A percentile compares a stretch with the other conserved stretches of the same genome.
Conservation (phyloP, 179 eudicot genomes). For the Camellia oleifera region DNA sequence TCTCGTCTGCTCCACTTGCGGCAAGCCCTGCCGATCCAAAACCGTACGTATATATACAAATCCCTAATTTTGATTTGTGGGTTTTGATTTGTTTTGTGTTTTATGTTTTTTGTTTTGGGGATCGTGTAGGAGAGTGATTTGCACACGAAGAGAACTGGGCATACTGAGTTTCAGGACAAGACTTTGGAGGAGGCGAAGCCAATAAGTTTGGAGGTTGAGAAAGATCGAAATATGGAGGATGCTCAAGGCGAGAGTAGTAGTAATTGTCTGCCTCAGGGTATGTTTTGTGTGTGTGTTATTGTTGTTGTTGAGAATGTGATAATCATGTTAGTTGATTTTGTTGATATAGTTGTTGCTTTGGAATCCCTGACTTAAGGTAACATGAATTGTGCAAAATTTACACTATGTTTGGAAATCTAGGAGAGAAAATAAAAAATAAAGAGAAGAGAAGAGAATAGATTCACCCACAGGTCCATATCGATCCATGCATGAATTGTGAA, state of each 20-base stretch:
- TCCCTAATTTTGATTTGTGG: not conserved
- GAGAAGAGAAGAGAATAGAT: no score
- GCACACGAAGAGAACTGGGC: constrained; percentile 97
- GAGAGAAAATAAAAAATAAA: no score
- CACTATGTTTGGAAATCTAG: no score
- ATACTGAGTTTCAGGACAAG: constrained; percentile 74
- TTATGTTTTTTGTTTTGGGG: not conserved
- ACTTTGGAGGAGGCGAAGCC: constrained; percentile 75
- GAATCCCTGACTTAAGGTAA: no score
- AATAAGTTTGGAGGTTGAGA: constrained; percentile 62
- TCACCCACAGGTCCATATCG: no score
- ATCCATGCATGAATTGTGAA: no score
- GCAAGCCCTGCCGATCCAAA: constrained; percentile 98
- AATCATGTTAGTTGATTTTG: not conserved
- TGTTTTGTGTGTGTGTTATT: not conserved
- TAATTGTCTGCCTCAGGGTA: constrained; percentile 33
- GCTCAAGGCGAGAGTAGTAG: constrained; percentile 40
- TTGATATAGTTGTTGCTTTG: no score
- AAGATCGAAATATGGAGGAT: constrained; percentile 46
- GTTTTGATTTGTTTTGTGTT: not conserved
- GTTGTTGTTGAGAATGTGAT: not conserved
- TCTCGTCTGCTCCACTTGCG: constrained; percentile 73
- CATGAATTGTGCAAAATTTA: no score
- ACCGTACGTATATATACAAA: constrained; percentile 38
- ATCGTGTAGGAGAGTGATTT: constrained; percentile 77